phyloP scores from a whole-genome alignment of 257 asterid genomes.

The Forsythia suspensa region DNA sequence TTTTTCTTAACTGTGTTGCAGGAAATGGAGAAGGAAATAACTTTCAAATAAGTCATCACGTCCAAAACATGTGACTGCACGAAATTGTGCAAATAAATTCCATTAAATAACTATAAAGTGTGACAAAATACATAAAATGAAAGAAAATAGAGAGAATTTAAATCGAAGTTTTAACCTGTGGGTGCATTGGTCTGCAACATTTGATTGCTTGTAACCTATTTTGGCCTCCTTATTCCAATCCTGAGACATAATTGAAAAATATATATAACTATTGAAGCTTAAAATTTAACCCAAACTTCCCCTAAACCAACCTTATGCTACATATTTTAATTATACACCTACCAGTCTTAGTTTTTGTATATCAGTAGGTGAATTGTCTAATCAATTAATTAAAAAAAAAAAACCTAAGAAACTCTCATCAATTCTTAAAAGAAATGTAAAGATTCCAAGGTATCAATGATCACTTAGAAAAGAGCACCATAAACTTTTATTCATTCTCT shows the following conservation, averaged over 20 bases:
- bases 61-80: not conserved
- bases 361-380: not conserved
- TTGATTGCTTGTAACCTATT: slow-evolving; percentile 53
- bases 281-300: not conserved
- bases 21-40: not conserved
- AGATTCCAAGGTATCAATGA: not conserved
- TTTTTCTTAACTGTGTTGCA: not conserved
- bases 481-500: not conserved
- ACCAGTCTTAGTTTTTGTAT: not conserved
- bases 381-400: not conserved
- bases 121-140: not conserved
- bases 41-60: not conserved
- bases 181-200: slow-evolving; percentile 61
- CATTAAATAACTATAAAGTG: not conserved
- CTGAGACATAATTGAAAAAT: slow-evolving; percentile 28
- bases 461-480: not conserved
- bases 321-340: not conserved
- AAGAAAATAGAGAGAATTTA: not conserved
- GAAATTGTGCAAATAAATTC: not conserved
- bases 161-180: slow-evolving; percentile 37
- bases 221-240: slow-evolving; percentile 58
- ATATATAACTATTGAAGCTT: not conserved
- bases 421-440: not conserved
- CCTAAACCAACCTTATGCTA: not conserved
- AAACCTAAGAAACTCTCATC: not conserved